Evolutionary conservation across 805 yeast species (phyloP).

Genomic region (Lipomyces lipofer): DNA sequence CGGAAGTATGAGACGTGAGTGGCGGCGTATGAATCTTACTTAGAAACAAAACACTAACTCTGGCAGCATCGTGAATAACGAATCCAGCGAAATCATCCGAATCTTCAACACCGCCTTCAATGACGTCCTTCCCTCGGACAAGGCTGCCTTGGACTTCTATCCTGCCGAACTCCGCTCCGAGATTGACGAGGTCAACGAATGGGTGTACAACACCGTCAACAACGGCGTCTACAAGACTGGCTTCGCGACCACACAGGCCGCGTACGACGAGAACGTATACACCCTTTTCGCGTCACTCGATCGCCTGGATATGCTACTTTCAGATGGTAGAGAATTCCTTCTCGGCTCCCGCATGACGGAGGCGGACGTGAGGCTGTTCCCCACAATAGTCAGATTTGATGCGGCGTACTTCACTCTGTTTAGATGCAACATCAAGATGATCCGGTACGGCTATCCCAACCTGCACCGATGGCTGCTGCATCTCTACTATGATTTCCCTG

Average conservation of each 20-base stretch:
- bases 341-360: slow-evolving; percentile 74
- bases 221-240: slow-evolving; percentile 94
- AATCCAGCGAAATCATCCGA: slow-evolving; percentile 80
- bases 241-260: slow-evolving; percentile 80
- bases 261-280: slow-evolving; percentile 63
- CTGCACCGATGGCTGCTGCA: slow-evolving; percentile 78
- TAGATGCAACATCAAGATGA: slow-evolving; percentile 82
- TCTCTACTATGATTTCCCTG: slow-evolving; percentile 75
- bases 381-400: slow-evolving; percentile 88
- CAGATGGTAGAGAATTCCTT: slow-evolving; percentile 47
- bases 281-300: slow-evolving; percentile 68
- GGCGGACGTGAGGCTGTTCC: slow-evolving; percentile 82
- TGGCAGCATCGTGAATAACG: slow-evolving; percentile 74
- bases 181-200: slow-evolving; percentile 74
- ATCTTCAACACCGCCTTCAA: slow-evolving; percentile 75
- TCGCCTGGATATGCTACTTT: slow-evolving; percentile 62
- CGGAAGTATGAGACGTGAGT: slow-evolving; percentile 60
- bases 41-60: background rate
- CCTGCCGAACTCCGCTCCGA: slow-evolving; percentile 56
- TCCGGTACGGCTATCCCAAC: slow-evolving; percentile 75
- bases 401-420: slow-evolving; percentile 92
- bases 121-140: slow-evolving; percentile 42
- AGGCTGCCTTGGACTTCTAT: slow-evolving; percentile 58
- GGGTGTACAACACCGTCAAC: slow-evolving; percentile 83
- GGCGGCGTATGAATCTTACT: background rate